These are phyloP conservation scores for Colletotrichum sansevieriae DNA, from an alignment of 2,329 filamentous ascomycete genomes.

Conservation along the genomic window DNA sequence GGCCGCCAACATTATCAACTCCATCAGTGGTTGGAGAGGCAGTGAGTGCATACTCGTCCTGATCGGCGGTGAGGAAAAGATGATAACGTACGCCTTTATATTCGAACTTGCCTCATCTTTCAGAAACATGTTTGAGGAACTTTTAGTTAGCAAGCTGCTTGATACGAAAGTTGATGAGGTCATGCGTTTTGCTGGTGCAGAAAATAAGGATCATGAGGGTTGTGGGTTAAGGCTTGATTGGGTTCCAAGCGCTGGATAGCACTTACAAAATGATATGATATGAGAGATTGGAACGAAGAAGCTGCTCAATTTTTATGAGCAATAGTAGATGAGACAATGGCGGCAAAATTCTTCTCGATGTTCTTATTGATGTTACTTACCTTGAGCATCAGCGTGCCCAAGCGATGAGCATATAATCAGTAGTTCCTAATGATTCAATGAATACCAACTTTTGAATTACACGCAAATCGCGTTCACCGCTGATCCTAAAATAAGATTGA, in stretches of 20 bases:
- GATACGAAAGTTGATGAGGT: conserved; percentile 43
- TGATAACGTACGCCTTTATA: conserved; percentile 56
- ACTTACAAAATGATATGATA: conserved; percentile 65
- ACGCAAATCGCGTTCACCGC: no score
- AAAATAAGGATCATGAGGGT: conserved; percentile 46
- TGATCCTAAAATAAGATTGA: no score
- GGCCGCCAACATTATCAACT: conserved; percentile 54
- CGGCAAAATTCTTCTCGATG: neutral
- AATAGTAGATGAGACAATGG: neutral
- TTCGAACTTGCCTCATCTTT: conserved; percentile 55
- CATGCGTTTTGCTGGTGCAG: conserved; percentile 42
- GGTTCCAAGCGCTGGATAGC: conserved; percentile 62
- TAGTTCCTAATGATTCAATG: no score
- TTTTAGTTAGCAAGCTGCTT: conserved; percentile 50
- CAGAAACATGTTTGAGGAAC: conserved; percentile 47
- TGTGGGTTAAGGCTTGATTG: conserved; percentile 56
- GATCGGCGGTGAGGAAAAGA: conserved; percentile 55
- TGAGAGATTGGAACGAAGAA: conserved; percentile 62
- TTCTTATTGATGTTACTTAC: neutral
- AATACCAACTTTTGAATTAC: no score
- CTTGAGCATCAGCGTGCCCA: no score
- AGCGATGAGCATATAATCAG: no score
- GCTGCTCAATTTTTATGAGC: conserved; percentile 56
- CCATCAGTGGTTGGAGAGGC: conserved; percentile 48
- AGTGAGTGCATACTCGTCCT: conserved; percentile 55